These are phyloP conservation scores for Leccinum imitatum DNA, from an alignment of 768 basidiomycete species.

Conservation along the genomic window DNA sequence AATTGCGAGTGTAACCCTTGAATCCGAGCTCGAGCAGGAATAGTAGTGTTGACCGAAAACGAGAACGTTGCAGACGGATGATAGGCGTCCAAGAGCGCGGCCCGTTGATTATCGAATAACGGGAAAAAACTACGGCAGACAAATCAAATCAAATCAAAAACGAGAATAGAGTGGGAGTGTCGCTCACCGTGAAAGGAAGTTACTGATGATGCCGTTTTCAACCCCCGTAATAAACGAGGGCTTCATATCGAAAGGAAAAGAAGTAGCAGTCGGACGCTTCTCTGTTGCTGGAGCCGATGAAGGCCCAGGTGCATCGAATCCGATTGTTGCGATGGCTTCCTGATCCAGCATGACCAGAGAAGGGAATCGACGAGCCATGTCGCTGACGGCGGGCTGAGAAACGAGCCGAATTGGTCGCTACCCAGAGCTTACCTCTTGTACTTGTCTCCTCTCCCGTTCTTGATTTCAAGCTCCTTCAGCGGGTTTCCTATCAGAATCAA, in stretches of 20 bases:
- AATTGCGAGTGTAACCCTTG: conserved; percentile 66
- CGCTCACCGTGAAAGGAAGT: conserved; percentile 75
- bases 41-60: conserved; percentile 79
- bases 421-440: conserved; percentile 61
- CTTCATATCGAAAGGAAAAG: conserved; percentile 76
- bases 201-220: conserved; percentile 62
- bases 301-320: conserved; percentile 69
- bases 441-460: conserved; percentile 53
- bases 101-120: conserved; percentile 75
- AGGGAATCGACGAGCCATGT: conserved; percentile 77
- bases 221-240: conserved; percentile 76
- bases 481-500: conserved; percentile 77
- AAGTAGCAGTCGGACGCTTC: conserved; percentile 56
- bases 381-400: conserved; percentile 44
- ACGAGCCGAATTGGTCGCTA: not conserved
- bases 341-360: conserved; percentile 83
- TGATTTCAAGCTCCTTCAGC: conserved; percentile 58
- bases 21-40: conserved; percentile 75
- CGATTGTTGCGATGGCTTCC: conserved; percentile 71
- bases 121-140: conserved; percentile 72
- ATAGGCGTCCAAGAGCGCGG: conserved; percentile 68
- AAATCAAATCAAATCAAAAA: conserved; percentile 10
- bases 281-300: conserved; percentile 40
- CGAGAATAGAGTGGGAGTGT: not conserved
- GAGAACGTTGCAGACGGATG: conserved; percentile 89